Conservation (phyloP, 257 asterid species). For the Verbena officinalis region DNA sequence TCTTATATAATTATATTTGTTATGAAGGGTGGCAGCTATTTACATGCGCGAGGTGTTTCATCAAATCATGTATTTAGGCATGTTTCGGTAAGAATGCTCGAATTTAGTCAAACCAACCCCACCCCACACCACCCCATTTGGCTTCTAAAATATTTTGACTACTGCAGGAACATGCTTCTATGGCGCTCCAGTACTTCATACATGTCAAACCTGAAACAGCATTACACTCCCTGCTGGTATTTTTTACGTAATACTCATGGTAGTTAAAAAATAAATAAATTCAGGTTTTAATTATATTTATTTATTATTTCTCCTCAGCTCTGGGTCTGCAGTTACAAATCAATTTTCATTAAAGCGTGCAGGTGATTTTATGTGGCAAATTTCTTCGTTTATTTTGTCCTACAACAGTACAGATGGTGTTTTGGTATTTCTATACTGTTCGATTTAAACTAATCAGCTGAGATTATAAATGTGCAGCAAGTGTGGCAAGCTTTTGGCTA, state of each 20-base stretch:
- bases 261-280: neutral
- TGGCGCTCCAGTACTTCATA: slow-evolving; percentile 83
- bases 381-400: neutral
- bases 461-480: slow-evolving; percentile 52
- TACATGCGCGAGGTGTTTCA: slow-evolving; percentile 81
- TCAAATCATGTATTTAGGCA: slow-evolving; percentile 70
- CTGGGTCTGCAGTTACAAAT: slow-evolving; percentile 87
- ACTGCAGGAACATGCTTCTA: slow-evolving; percentile 84
- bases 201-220: slow-evolving; percentile 55
- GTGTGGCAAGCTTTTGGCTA: slow-evolving; percentile 69
- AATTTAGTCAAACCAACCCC: neutral
- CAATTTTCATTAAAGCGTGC: slow-evolving; percentile 75
- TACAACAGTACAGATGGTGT: neutral
- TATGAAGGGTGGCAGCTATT: slow-evolving; percentile 84
- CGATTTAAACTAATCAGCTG: slow-evolving; percentile 6
- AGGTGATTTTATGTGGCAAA: slow-evolving; percentile 43
- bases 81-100: slow-evolving; percentile 59
- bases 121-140: slow-evolving; percentile 9
- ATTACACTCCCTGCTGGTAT: slow-evolving; percentile 70
- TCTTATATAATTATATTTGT: neutral
- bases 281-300: slow-evolving; percentile 9
- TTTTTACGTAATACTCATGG: neutral
- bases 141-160: slow-evolving; percentile 16
- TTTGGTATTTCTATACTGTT: neutral
- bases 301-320: slow-evolving; percentile 44